phyloP scores from a whole-genome alignment of 805 yeast genomes.

The Ogataea neopini region DNA sequence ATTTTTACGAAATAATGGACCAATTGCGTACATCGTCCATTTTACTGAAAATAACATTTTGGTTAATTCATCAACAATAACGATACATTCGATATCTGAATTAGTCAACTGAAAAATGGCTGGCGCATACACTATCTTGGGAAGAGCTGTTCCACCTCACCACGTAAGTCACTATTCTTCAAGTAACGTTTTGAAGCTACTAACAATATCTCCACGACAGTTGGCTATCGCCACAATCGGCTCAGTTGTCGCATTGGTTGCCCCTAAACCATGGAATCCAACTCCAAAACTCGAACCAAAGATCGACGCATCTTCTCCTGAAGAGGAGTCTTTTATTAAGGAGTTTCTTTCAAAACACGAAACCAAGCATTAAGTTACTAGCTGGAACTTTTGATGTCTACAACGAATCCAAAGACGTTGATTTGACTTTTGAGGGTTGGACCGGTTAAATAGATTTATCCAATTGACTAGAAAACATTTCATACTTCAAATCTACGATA shows the following conservation, averaged over 20 bases:
- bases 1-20: neutral
- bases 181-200: neutral
- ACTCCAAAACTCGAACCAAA: slow-evolving; percentile 61
- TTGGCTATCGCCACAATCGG: slow-evolving; percentile 83
- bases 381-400: neutral
- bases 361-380: slow-evolving; percentile 28
- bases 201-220: slow-evolving; percentile 27
- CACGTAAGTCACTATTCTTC: slow-evolving; percentile 44
- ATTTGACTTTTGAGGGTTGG: neutral
- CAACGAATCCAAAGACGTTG: neutral
- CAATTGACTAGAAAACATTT: no score
- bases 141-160: slow-evolving; percentile 82
- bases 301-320: slow-evolving; percentile 76
- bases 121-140: slow-evolving; percentile 80
- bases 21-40: neutral
- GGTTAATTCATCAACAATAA: neutral
- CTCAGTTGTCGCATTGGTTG: slow-evolving; percentile 58
- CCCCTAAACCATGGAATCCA: slow-evolving; percentile 75
- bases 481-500: no score
- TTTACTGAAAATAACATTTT: neutral
- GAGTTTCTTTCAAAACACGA: slow-evolving; percentile 58
- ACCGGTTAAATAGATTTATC: no score
- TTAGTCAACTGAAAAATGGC: slow-evolving; percentile 53
- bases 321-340: slow-evolving; percentile 84
- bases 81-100: neutral